These are phyloP conservation scores for Globisporangium uncinulatum DNA, from an alignment of 352 stramenopile genomes.

Conservation along the genomic window DNA sequence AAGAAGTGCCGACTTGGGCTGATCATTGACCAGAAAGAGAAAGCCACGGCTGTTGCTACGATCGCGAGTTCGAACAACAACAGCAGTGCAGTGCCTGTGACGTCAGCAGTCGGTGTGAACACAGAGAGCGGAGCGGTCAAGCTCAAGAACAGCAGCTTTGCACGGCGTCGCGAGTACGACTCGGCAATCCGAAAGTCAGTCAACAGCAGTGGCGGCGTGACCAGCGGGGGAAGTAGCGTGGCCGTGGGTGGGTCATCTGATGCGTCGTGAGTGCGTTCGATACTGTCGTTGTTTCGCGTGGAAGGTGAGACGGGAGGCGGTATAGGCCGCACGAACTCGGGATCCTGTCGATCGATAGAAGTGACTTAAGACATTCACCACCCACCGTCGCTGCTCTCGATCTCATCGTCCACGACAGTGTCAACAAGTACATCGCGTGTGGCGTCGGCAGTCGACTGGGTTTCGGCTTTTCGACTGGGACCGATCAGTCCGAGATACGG, in stretches of 20 bases:
- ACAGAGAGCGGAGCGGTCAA: slow-evolving; percentile 14
- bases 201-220: slow-evolving; percentile 1
- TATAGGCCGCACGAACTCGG: background rate
- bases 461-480: background rate
- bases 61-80: background rate
- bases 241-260: background rate
- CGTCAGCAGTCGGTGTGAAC: background rate
- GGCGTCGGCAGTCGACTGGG: background rate
- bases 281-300: background rate
- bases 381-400: slow-evolving; percentile 54
- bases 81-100: slow-evolving; percentile 6
- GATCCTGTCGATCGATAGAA: too few relatives aligned
- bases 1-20: slow-evolving; percentile 51
- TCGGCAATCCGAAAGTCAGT: slow-evolving; percentile 39
- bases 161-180: slow-evolving; percentile 62
- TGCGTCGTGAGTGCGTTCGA: background rate
- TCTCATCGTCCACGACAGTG: slow-evolving; percentile 51
- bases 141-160: slow-evolving; percentile 72
- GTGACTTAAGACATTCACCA: slow-evolving; percentile 19
- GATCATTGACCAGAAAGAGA: slow-evolving; percentile 58
- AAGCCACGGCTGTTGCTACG: slow-evolving; percentile 5
- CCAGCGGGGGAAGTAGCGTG: background rate
- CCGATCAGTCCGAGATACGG: slow-evolving; percentile 55
- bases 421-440: slow-evolving; percentile 5
- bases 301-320: background rate